These are phyloP conservation scores for Choiromyces venosus DNA, from an alignment of 495 filamentous ascomycete genomes.

Conservation along the genomic window DNA sequence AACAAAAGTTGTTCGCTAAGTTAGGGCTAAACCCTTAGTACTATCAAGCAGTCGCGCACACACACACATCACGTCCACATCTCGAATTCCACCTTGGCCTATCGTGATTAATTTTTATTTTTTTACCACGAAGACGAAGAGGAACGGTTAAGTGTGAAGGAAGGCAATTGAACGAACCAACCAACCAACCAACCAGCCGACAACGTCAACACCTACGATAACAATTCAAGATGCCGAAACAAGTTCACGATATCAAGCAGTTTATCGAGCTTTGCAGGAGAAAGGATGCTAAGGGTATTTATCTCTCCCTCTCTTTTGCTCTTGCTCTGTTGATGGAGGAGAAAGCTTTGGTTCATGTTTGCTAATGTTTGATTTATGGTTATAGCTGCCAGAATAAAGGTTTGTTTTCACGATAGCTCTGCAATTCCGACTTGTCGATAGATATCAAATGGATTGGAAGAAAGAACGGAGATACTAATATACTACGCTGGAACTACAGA, in stretches of 20 bases:
- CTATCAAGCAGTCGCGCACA: constrained; percentile 16
- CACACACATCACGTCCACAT: constrained; percentile 20
- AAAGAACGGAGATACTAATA: constrained; percentile 44
- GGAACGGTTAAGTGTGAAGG: constrained; percentile 10
- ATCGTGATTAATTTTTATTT: constrained; percentile 18
- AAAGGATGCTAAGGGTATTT: constrained; percentile 94
- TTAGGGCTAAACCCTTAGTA: background rate
- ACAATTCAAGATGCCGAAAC: constrained; percentile 74
- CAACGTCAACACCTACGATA: constrained; percentile 36
- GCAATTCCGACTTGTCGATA: background rate
- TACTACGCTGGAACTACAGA: constrained; percentile 52
- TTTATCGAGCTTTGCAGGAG: constrained; percentile 99
- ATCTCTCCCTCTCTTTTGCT: background rate
- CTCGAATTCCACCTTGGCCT: constrained; percentile 16
- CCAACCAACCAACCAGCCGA: constrained; percentile 40
- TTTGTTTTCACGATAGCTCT: constrained; percentile 17
- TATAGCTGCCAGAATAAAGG: constrained; percentile 42
- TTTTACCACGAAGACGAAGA: background rate
- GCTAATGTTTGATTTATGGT: background rate
- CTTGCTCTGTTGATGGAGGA: too few species aligned
- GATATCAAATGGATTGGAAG: background rate
- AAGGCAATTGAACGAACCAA: constrained; percentile 25
- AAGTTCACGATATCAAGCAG: constrained; percentile 99
- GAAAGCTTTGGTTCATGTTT: background rate
- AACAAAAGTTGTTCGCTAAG: background rate